Evolutionary conservation across 345 rosid species (phyloP).

Genomic region (Dipteronia sinensis): DNA sequence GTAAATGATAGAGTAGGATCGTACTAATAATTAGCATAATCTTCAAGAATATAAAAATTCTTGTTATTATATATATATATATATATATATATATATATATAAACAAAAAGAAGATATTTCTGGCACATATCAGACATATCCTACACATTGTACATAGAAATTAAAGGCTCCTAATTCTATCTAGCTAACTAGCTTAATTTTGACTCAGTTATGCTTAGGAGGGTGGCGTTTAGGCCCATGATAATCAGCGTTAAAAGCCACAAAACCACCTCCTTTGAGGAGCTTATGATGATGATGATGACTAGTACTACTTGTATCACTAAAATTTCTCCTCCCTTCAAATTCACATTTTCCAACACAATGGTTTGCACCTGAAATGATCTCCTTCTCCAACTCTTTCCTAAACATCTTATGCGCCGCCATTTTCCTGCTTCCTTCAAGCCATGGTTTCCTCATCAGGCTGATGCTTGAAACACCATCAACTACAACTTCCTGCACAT

Average conservation of each 20-base stretch:
- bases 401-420: conserved; percentile 12
- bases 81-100: not conserved
- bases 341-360: conserved; percentile 37
- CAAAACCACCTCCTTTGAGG: conserved; percentile 29
- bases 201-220: conserved; percentile 38
- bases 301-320: conserved; percentile 10
- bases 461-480: conserved; percentile 21
- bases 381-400: conserved; percentile 10
- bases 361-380: conserved; percentile 48
- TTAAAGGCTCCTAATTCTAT: no score
- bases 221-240: no score
- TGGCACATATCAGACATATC: not conserved
- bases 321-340: conserved; percentile 25
- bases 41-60: not conserved
- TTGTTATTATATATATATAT: not conserved
- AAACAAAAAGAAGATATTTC: not conserved
- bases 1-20: not conserved
- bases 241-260: conserved; percentile 22
- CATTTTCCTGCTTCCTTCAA: conserved; percentile 46
- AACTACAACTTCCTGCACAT: conserved; percentile 32
- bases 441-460: conserved; percentile 10
- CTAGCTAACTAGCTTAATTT: not conserved
- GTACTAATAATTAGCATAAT: no score
- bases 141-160: no score
- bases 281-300: not conserved